A percentile compares a stretch with the other conserved stretches of the same genome.
Evolutionary conservation across 1,284 basidiomycete species (phyloP).

Genomic region (Ceratobasidium sp.): DNA sequence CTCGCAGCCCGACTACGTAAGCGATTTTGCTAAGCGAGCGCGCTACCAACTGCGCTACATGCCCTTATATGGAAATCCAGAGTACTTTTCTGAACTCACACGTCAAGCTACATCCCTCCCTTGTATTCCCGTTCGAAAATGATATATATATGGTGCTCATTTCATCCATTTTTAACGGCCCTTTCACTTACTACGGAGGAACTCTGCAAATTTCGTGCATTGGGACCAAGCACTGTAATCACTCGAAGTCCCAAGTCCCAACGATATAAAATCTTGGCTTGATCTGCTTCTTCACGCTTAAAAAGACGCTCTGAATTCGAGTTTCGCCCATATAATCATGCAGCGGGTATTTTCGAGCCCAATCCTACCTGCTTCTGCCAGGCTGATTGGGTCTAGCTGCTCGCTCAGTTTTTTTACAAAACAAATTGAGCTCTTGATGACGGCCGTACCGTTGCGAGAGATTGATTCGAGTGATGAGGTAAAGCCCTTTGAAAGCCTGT

Average conservation of each 20-base stretch:
- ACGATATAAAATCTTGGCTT: too few relatives aligned
- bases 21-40: conserved; percentile 20
- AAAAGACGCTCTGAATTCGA: too few relatives aligned
- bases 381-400: not conserved
- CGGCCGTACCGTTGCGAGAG: conserved; percentile 9
- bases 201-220: too few relatives aligned
- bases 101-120: too few relatives aligned
- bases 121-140: too few relatives aligned
- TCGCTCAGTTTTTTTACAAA: not conserved
- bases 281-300: too few relatives aligned
- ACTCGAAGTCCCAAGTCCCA: too few relatives aligned
- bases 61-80: conserved; percentile 6
- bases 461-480: conserved; percentile 11
- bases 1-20: not conserved
- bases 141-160: too few relatives aligned
- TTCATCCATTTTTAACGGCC: too few relatives aligned
- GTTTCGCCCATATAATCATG: conserved; percentile 1
- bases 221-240: too few relatives aligned
- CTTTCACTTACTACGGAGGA: too few relatives aligned
- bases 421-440: not conserved
- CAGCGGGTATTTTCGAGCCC: not conserved
- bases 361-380: not conserved
- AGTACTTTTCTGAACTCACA: too few relatives aligned
- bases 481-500: not conserved
- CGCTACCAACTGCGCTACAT: conserved; percentile 28